Evolutionary conservation across 495 filamentous ascomycete species (phyloP), one percentile per base, ranked within the genome.

Genomic region (Opeltia flavorubescens): DNA sequence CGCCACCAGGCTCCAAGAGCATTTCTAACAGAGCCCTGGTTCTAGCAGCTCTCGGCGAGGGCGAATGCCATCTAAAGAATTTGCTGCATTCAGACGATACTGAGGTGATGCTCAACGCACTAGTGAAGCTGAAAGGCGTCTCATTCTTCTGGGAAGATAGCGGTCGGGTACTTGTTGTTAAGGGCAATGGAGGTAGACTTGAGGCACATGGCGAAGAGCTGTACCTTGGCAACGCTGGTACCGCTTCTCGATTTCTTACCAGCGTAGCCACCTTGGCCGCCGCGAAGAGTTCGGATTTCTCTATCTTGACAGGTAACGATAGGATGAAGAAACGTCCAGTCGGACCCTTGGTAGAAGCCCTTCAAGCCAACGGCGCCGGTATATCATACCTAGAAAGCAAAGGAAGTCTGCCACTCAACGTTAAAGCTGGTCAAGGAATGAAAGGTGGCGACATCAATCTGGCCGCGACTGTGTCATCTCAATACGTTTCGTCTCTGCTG

Each of bases 321-420:
- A 79, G 93, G 42, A 99, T 99, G 91, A 95, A 95, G 66, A 80
- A 87, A 55, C 74, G 91, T 46, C 93, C 93, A 2, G 94, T 95
- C 54, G 86, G 85, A 21, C 78, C 89, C 47, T 73, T 99, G n/a
- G 91, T 99, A 2, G 85, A 95, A 61, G 86, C 91, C 26, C 71
- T 99, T 31, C 76, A 78, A 33, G 72, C 75, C 2, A 96, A 95
- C 56, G 91, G 89, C 11, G 81, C 87, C 17, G 70, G 67, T 5
- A 74, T 96, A 54, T 78, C 84, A 53, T 99, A 93, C 58, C 60
- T 93, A 43, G 91, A 86, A 52, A 80, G 77, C 27, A 50, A 36
- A 28, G 39, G n/a, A 61, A 67, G 43, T 87, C 66, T 99, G 41
- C 91, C 91, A 5, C 66, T 99, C 1, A 75, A 81, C 47, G 83